Base-by-base conservation (phyloP, 805 yeast species). In the Candida ascalaphidarum region DNA sequence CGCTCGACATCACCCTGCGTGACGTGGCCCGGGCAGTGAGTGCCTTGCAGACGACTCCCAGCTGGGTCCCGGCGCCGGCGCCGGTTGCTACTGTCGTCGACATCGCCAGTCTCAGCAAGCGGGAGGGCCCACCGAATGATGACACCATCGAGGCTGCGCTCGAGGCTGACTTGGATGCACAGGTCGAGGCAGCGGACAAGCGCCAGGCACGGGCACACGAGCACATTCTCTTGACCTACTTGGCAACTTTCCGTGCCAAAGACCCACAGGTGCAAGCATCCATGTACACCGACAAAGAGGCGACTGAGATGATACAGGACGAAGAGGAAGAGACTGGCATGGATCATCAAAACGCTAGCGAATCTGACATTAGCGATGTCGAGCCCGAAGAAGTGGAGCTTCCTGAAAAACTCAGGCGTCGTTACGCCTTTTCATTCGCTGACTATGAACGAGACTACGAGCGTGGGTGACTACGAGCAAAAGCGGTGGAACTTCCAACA, bases 191-290 rank as follows among this genome's bases (percentile, higher is more conserved):
- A n/a, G 22, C 13, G 12, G 53, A 48, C 22, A 11, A 21, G 12
- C 13, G 9, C 14, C 34, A 36, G 17, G 34, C 43, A 11, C 28
- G 22, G 12, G 31, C 31, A 9, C 33, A 48, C 17, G 50, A 48
- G 30, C 48, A 44, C 30, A 31, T 34, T 4, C 21, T 48, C 11
- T 32, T 48, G 5, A 42, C 46, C 3, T 30, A 31, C 20, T 30
- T 44, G 18, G 26, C 36, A 7, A 41, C 45, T 3, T 32, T n/a
- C n/a, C n/a, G n/a, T n/a, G n/a, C 22, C 11, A 26, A 41, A 12
- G 20, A 24, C 26, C 8, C 13, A 4, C 13, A 28, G 20, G 37
- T 37, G 10, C 25, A 27, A 13, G 21, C 23, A 5, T 27, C 36
- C 4, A 33, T 36, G 34, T 28, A 27, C 20, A 24, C 28, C 4